These are phyloP conservation scores for Vigna nakashimae DNA, from an alignment of 306 rosid genomes.

Conservation along the genomic window DNA sequence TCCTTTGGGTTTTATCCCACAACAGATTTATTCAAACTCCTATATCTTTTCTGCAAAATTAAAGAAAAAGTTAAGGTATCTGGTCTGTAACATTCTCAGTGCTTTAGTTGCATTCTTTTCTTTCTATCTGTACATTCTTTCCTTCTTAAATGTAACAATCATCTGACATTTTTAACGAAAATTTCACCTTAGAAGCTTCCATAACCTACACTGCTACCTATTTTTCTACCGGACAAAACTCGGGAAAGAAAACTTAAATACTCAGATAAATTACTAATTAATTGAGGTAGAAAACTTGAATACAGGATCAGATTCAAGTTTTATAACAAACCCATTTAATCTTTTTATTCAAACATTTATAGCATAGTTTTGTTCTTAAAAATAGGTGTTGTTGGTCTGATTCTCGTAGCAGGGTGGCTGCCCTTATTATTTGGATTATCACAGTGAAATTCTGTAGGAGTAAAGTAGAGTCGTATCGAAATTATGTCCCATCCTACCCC, in stretches of 20 bases:
- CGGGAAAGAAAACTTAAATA: too few species aligned
- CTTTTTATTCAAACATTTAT: not conserved
- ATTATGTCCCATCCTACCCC: not conserved
- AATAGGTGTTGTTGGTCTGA: too few species aligned
- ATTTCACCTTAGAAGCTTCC: conserved; percentile 25
- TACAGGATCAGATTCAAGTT: not conserved
- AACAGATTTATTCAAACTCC: not conserved
- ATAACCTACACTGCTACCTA: not conserved
- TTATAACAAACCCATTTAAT: not conserved
- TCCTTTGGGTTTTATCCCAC: not conserved
- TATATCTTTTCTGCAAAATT: conserved; percentile 17
- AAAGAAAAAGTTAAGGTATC: not conserved
- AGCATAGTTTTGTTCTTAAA: too few species aligned
- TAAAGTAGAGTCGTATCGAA: not conserved
- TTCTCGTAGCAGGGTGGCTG: not conserved
- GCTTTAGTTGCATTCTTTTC: conserved; percentile 27
- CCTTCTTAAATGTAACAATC: conserved; percentile 12
- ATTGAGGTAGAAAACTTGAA: too few species aligned
- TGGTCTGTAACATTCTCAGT: not conserved
- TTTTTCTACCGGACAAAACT: not conserved
- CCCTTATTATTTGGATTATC: not conserved
- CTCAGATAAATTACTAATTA: not conserved
- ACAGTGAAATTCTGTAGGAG: not conserved
- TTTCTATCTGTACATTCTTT: conserved; percentile 21
- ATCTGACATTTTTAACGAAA: not conserved